Evolutionary conservation across 495 filamentous ascomycete genomes (phyloP).

Genomic region (Parmelia sp.): DNA sequence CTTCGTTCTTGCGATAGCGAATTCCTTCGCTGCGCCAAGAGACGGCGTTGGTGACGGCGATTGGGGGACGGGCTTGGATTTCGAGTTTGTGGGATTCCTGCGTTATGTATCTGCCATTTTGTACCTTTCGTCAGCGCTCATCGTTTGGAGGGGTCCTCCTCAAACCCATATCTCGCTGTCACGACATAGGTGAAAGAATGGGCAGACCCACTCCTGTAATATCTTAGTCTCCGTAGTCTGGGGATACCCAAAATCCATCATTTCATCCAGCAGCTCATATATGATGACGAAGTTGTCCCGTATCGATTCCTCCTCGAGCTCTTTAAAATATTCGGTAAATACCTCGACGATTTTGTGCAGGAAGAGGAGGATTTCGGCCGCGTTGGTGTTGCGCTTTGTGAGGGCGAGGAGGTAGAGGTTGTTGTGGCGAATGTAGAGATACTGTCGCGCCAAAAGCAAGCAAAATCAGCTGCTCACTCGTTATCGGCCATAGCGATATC

Average conservation of each 20-base stretch:
- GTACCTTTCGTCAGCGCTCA: slow-evolving; percentile 16
- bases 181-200: not conserved
- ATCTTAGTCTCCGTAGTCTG: slow-evolving; percentile 99
- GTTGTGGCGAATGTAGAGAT: slow-evolving; percentile 99
- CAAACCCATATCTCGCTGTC: no score
- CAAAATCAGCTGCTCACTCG: not conserved
- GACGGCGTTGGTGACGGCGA: slow-evolving; percentile 97
- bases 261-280: slow-evolving; percentile 98
- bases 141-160: not conserved
- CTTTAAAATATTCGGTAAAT: slow-evolving; percentile 99
- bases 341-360: slow-evolving; percentile 98
- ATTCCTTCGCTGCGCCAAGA: slow-evolving; percentile 98
- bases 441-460: slow-evolving; percentile 45
- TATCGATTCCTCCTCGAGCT: slow-evolving; percentile 97
- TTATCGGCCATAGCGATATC: not conserved
- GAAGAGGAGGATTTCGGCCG: slow-evolving; percentile 96
- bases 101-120: slow-evolving; percentile 71
- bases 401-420: slow-evolving; percentile 98
- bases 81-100: slow-evolving; percentile 99
- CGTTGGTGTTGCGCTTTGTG: slow-evolving; percentile 98
- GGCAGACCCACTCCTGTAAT: slow-evolving; percentile 67
- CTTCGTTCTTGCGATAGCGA: slow-evolving; percentile 98
- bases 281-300: slow-evolving; percentile 99
- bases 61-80: slow-evolving; percentile 96
- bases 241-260: slow-evolving; percentile 99